Conservation (phyloP, 176 grass and related monocot genomes). For the Puccinellia tenuiflora region DNA sequence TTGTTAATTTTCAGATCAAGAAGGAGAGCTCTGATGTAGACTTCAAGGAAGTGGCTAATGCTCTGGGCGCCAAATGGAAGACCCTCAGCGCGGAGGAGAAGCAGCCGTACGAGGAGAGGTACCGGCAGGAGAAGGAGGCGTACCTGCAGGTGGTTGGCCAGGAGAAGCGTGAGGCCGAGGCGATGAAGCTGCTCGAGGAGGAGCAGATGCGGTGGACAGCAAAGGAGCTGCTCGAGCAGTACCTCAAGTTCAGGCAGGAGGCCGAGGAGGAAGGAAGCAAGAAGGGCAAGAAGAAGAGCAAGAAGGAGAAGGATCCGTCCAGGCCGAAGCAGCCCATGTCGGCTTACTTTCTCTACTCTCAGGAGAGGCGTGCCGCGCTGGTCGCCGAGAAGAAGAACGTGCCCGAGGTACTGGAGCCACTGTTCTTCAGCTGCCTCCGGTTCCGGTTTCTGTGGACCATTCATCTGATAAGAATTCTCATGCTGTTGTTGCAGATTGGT, state of each 20-base stretch:
- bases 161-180: slow-evolving; percentile 83
- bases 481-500: slow-evolving; percentile 31
- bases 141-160: slow-evolving; percentile 79
- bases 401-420: slow-evolving; percentile 37
- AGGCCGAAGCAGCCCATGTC: slow-evolving; percentile 87
- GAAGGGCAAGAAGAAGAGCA: slow-evolving; percentile 57
- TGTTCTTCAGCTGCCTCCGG: not conserved
- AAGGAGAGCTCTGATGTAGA: slow-evolving; percentile 57
- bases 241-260: slow-evolving; percentile 81
- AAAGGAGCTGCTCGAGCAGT: slow-evolving; percentile 80
- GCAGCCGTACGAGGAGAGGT: slow-evolving; percentile 85
- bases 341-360: slow-evolving; percentile 71
- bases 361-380: slow-evolving; percentile 49
- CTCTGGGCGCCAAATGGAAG: slow-evolving; percentile 80
- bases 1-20: slow-evolving; percentile 40
- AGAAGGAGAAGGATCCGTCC: slow-evolving; percentile 78
- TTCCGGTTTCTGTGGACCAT: not conserved
- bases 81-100: slow-evolving; percentile 52
- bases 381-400: slow-evolving; percentile 60
- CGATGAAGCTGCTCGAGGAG: slow-evolving; percentile 88
- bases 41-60: slow-evolving; percentile 70
- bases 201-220: slow-evolving; percentile 79
- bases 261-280: slow-evolving; percentile 19
- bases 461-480: not conserved
- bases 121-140: slow-evolving; percentile 70